Conservation (phyloP, 768 basidiomycete species). For the Macrolepiota fuliginosa region DNA sequence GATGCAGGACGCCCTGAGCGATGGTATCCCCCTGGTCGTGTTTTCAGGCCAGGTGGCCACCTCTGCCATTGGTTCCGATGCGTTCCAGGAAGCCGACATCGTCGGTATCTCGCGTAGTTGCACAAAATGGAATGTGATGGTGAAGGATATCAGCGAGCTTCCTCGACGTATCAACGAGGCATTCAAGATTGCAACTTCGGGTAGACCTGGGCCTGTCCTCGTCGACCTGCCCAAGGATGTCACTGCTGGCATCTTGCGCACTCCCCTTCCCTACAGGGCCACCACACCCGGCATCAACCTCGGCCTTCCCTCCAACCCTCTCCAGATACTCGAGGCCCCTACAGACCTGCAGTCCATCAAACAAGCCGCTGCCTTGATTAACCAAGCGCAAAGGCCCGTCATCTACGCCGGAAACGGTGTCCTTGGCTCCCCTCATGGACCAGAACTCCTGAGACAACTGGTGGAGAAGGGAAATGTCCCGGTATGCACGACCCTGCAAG, state of each 20-base stretch:
- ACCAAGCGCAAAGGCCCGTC: conserved; percentile 85
- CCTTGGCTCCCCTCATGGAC: conserved; percentile 77
- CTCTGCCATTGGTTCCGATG: conserved; percentile 97
- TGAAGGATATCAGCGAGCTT: conserved; percentile 93
- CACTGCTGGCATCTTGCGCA: conserved; percentile 87
- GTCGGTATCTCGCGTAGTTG: conserved; percentile 95
- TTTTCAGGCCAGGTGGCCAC: conserved; percentile 99
- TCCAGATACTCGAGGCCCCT: conserved; percentile 54
- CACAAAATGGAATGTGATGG: conserved; percentile 99
- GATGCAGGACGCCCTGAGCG: conserved; percentile 95
- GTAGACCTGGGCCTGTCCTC: conserved; percentile 95
- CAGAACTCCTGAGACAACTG: conserved; percentile 76
- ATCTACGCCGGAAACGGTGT: conserved; percentile 95
- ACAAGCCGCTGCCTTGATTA: conserved; percentile 89
- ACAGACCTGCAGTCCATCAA: conserved; percentile 66
- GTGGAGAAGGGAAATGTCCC: conserved; percentile 89
- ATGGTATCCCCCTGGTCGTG: conserved; percentile 92
- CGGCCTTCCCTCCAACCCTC: conserved; percentile 72
- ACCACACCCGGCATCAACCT: conserved; percentile 80
- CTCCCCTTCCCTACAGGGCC: conserved; percentile 80
- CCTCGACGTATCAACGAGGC: conserved; percentile 97
- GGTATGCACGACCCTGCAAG: conserved; percentile 95
- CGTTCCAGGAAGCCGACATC: conserved; percentile 98
- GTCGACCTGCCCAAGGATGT: conserved; percentile 99
- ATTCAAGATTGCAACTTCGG: conserved; percentile 98